phyloP scores from a whole-genome alignment of 176 grass and related monocot species.

The Oryza glumipatula region DNA sequence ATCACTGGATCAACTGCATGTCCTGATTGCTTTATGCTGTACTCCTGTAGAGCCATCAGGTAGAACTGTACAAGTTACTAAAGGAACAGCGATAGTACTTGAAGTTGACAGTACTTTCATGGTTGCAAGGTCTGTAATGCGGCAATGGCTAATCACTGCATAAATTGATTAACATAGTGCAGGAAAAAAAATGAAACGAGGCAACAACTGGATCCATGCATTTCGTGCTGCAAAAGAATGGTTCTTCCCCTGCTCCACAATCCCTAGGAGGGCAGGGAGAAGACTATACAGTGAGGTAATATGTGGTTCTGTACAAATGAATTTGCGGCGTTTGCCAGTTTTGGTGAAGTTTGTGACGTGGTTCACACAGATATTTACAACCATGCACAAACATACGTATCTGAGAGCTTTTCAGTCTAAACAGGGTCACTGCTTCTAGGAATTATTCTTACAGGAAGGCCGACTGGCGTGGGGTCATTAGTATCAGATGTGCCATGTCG shows the following conservation, averaged over 20 bases:
- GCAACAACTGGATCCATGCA: background rate
- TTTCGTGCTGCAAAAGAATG: slow-evolving; percentile 41
- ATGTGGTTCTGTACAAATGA: slow-evolving; percentile 61
- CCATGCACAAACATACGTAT: slow-evolving; percentile 22
- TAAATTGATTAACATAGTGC: background rate
- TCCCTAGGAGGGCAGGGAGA: background rate
- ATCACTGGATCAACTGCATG: background rate
- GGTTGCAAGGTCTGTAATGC: background rate
- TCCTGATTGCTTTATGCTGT: background rate
- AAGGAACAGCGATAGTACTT: background rate
- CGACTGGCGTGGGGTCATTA: slow-evolving; percentile 31
- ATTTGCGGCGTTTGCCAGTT: slow-evolving; percentile 46
- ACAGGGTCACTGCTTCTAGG: slow-evolving; percentile 96
- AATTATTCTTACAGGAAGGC: slow-evolving; percentile 87
- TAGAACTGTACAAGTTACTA: background rate
- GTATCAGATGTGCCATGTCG: slow-evolving; percentile 19
- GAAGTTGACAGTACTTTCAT: background rate
- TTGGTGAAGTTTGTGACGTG: slow-evolving; percentile 25
- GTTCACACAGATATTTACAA: slow-evolving; percentile 37
- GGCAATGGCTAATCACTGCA: background rate
- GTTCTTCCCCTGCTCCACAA: slow-evolving; percentile 38
- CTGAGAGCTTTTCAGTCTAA: slow-evolving; percentile 40
- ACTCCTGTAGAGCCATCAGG: background rate
- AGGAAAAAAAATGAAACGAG: background rate
- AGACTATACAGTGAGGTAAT: slow-evolving; percentile 40